Base-by-base conservation (phyloP, 2,329 filamentous ascomycete species). In the Alternaria postmessia region DNA sequence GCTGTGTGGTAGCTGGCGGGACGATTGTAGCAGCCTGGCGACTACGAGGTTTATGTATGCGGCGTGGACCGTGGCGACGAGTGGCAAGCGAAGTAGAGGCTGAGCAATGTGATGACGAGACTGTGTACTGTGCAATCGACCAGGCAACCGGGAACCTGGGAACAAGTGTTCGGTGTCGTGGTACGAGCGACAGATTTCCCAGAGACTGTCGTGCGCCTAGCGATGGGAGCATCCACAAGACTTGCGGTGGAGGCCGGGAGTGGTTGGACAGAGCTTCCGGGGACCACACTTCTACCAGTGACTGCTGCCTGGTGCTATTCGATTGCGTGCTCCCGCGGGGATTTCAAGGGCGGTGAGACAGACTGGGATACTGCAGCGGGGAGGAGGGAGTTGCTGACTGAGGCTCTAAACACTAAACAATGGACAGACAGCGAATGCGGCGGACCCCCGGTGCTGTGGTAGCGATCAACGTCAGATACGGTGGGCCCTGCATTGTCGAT, bases 171-270 rank as follows among this genome's bases (percentile, higher is more conserved):
- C 46, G 62, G 46, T 47, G 60, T 55, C 32, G 66, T 65, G 57
- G 58, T 61, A 67, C 63, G 26, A 65, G 65, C 62, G 53, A 64
- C 62, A 61, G 57, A 57, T 66, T 65, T 63, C 66, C 69, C 62
- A 73, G 65, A 65, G 61, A 60, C 55, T 64, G 69, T 67, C 62
- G 62, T 61, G 62, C 54, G 57, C 61, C 62, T 51, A 36, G 61
- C 34, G 36, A 44, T 42, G 59, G 51, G 58, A 63, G 59, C 74
- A 76, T 76, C 62, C 69, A 76, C 71, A 58, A 67, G 60, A 53
- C 56, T 44, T 51, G 49, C 61, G 57, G 65, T 65, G 65, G 64
- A 61, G 68, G 68, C 53, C 30, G 30, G 48, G 26, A 20, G 24
- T 38, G 48, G 52, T 49, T 24, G 32, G 54, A 52, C 54, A 54